Base-by-base conservation (phyloP, 768 basidiomycete genomes). In the Russula vinacea region DNA sequence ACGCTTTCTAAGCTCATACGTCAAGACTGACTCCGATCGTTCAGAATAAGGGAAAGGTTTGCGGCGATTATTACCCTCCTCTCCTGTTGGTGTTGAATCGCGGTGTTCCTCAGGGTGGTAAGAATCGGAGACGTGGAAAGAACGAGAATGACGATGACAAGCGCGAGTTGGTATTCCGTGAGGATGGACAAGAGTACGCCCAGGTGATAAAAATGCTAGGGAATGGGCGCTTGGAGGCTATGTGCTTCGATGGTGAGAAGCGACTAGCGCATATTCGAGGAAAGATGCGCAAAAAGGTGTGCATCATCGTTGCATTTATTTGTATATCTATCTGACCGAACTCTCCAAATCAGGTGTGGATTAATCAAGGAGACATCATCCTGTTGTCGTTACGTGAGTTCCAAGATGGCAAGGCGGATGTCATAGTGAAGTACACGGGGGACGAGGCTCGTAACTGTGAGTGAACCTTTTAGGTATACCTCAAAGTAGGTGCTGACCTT, bases 111-210 rank as follows among this genome's bases (percentile, higher is more conserved):
- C 71, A 99, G 95, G 96, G 96, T 75, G 97, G 96, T 67, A 98
- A 99, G 84, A 99, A 98, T 80, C 86, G 96, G 79, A 85, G 97
- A 84, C 84, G 97, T 79, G 97, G 97, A 83, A 99, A 99, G 86
- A 98, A 98, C 78, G 96, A 99, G 81, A 97, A 96, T 79, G 97
- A 98, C 61, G 91, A 92, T 71, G 92, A 97, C 80, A 98, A 98
- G 83, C 90, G 97, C 71, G 97, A 99, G 76, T 84, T 98, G 62
- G 94, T 98, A 45, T 98, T 98, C 83, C 89, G 92, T 72, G 96
- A 98, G 76, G 97, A 98, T 73, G 96, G 96, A 8, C 97, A 99
- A 77, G 94, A 98, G 76, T 99, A 99, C 76, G 97, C 94, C 17
- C 97, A 98, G 76, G 97, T 98, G 56, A 87, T 79, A 59, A 99